Evolutionary conservation across 2,329 filamentous ascomycete species (phyloP).

Genomic region (Xylaria digitata): DNA sequence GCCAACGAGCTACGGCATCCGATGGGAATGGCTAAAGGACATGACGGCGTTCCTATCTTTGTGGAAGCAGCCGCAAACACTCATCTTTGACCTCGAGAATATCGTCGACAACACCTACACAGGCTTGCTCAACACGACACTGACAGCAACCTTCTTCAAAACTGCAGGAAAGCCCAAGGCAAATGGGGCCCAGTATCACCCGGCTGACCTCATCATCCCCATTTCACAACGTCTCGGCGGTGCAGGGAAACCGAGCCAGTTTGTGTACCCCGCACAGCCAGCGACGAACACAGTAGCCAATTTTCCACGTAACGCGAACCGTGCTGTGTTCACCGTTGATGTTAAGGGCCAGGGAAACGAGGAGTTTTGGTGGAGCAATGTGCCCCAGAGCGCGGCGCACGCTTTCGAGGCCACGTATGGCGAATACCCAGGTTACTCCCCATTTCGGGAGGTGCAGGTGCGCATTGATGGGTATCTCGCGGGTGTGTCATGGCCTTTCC

Average conservation of each 20-base stretch:
- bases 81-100: slow-evolving; percentile 86
- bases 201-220: slow-evolving; percentile 75
- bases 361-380: slow-evolving; percentile 89
- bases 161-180: slow-evolving; percentile 44
- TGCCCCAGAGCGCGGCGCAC: slow-evolving; percentile 69
- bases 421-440: slow-evolving; percentile 72
- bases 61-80: slow-evolving; percentile 74
- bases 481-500: slow-evolving; percentile 84
- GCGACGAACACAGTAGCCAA: slow-evolving; percentile 65
- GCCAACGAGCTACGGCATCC: slow-evolving; percentile 74
- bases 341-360: slow-evolving; percentile 80
- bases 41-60: slow-evolving; percentile 77
- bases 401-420: slow-evolving; percentile 69
- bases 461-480: slow-evolving; percentile 78
- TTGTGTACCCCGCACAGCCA: slow-evolving; percentile 71
- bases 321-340: slow-evolving; percentile 79
- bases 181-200: slow-evolving; percentile 52
- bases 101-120: slow-evolving; percentile 78
- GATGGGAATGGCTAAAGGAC: slow-evolving; percentile 83
- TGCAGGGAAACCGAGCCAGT: slow-evolving; percentile 70
- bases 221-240: slow-evolving; percentile 67
- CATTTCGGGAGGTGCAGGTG: slow-evolving; percentile 83
- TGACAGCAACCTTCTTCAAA: slow-evolving; percentile 78
- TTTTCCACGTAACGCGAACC: slow-evolving; percentile 74
- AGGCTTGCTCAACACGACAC: slow-evolving; percentile 76